Base-by-base conservation (phyloP, 768 basidiomycete genomes). In the Heimioporus sp. region DNA sequence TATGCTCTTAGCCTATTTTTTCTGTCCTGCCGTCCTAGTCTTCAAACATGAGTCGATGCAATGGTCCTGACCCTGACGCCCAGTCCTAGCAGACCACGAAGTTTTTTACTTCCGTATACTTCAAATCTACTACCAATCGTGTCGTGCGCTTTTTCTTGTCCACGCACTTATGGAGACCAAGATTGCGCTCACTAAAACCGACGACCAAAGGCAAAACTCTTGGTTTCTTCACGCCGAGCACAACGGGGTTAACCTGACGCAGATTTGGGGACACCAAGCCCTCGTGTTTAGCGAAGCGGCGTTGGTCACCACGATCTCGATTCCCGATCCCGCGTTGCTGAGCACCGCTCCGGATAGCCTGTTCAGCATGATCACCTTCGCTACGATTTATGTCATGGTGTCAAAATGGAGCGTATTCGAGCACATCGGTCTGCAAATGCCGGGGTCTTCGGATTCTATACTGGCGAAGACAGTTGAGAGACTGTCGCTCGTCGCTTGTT, bases 41-140 rank as follows among this genome's bases (percentile, higher is more conserved):
- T 43, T 43, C 45, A 30, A 30, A 35, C n/a, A 19, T 30, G 1
- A 20, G 21, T 32, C 11, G 43, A 45, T 37, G 13, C 47, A 43
- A 40, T 54, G 54, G 54, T 54, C 59, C 62, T 57, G 51, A 61
- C 62, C 53, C 63, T 61, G 36, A 61, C 54, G 31, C 43, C 19
- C 49, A 80, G 78, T 78, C 49, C 61, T 75, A 43, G 66, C 72
- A 54, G 69, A 72, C 50, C 56, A 72, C 46, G 79, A 80, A 53
- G 57, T 55, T 31, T 76, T 77, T 52, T 69, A 78, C 53, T 73
- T 72, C 48, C 66, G 70, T 21, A 74, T 76, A 65, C 64, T 76
- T 32, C 57, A 69, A 10, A 60, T 77, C 36, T 68, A 74, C 48
- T 77, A 71, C 52, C 66, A 75, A 41, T 71, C 68, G 5, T 76